phyloP scores from a whole-genome alignment of 2,329 filamentous ascomycete genomes.

The Lachnellula arida region DNA sequence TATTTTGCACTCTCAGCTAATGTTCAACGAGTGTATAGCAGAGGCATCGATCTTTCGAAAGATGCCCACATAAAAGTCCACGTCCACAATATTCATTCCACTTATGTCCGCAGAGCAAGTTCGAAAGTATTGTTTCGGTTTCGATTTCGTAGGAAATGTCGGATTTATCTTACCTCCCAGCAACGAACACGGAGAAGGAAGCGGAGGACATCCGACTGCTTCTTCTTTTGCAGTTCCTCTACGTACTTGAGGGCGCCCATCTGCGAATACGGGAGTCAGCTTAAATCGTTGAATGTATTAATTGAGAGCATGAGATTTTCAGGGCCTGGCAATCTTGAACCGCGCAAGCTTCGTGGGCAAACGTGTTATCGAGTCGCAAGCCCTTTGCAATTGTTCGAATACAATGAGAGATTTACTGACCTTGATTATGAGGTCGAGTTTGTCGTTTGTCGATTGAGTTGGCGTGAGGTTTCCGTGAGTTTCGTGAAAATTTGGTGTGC shows the following conservation, averaged over 20 bases:
- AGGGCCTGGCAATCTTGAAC: conserved; percentile 3
- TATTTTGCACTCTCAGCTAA: conserved; percentile 99
- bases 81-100: conserved; percentile 31
- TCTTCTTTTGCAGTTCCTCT: conserved; percentile 99
- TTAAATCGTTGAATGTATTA: not conserved
- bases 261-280: conserved; percentile 1
- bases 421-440: not conserved
- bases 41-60: conserved; percentile 35
- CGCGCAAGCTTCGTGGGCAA: not conserved
- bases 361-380: not conserved
- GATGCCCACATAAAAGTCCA: conserved; percentile 2
- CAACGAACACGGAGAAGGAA: conserved; percentile 99
- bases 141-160: conserved; percentile 27
- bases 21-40: conserved; percentile 99
- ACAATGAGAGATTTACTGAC: not conserved
- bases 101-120: conserved; percentile 26
- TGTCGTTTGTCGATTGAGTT: not conserved
- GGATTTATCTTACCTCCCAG: conserved; percentile 86
- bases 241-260: conserved; percentile 99
- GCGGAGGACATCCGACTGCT: conserved; percentile 99
- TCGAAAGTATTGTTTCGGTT: conserved; percentile 1
- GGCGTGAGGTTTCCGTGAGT: not conserved
- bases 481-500: not conserved
- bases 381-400: not conserved
- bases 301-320: conserved; percentile 1